phyloP scores from a whole-genome alignment of 2,329 filamentous ascomycete genomes.

The Ascochyta clinopodiicola region DNA sequence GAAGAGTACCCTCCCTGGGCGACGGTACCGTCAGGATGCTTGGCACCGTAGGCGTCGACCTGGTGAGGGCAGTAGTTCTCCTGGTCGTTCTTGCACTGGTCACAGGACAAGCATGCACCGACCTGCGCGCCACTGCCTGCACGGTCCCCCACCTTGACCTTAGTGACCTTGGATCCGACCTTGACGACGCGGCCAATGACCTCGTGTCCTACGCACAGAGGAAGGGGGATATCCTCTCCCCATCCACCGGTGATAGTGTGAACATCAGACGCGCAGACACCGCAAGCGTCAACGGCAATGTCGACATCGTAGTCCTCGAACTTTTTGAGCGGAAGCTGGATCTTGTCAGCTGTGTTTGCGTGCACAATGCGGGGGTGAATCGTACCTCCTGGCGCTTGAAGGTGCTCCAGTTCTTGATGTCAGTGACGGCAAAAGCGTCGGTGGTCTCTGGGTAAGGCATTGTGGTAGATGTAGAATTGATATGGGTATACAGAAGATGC shows the following conservation, averaged over 20 bases:
- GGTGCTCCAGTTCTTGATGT: constrained; percentile 67
- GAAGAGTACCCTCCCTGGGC: constrained; percentile 71
- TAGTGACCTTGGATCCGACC: constrained; percentile 58
- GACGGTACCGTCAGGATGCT: constrained; percentile 65
- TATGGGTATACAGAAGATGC: constrained; percentile 7
- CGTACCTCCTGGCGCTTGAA: constrained; percentile 64
- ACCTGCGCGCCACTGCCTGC: constrained; percentile 60
- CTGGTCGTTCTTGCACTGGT: constrained; percentile 59
- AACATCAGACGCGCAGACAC: constrained; percentile 58
- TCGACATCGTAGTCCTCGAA: constrained; percentile 89
- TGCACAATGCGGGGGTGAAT: neutral
- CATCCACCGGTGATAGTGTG: constrained; percentile 65
- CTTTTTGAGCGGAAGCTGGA: constrained; percentile 78
- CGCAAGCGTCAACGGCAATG: constrained; percentile 74
- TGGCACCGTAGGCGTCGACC: constrained; percentile 58
- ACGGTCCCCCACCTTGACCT: constrained; percentile 54
- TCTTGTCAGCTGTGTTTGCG: constrained; percentile 17
- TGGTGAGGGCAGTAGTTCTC: constrained; percentile 61
- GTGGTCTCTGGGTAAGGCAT: constrained; percentile 62
- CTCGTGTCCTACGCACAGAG: constrained; percentile 72
- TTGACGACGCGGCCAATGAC: constrained; percentile 58
- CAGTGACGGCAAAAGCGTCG: constrained; percentile 56
- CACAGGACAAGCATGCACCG: constrained; percentile 57
- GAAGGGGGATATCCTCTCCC: constrained; percentile 66
- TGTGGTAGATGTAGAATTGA: constrained; percentile 25